phyloP scores from a whole-genome alignment of 495 filamentous ascomycete species.

The Copromyces sp. region DNA sequence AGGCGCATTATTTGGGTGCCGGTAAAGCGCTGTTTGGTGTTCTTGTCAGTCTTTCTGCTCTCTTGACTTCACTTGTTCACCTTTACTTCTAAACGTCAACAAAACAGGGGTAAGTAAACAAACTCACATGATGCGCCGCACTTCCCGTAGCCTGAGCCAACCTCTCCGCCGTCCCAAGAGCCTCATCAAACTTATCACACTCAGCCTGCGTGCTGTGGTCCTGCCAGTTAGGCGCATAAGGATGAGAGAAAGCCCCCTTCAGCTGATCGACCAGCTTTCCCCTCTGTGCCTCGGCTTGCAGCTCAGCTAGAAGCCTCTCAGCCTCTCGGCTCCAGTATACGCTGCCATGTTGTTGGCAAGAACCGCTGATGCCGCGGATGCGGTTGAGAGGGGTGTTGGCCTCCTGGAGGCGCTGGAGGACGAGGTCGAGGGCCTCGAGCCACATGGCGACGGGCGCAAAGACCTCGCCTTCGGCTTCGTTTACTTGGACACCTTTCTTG shows the following conservation, averaged over 20 bases:
- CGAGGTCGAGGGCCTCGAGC: slow-evolving; percentile 83
- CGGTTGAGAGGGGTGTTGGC: slow-evolving; percentile 67
- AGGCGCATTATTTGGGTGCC: slow-evolving; percentile 92
- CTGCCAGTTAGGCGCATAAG: slow-evolving; percentile 93
- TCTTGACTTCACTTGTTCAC: not conserved
- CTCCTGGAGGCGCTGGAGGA: slow-evolving; percentile 60
- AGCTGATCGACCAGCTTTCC: slow-evolving; percentile 55
- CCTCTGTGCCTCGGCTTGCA: slow-evolving; percentile 45
- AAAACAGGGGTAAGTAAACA: not conserved
- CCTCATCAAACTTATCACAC: slow-evolving; percentile 76
- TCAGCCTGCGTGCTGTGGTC: slow-evolving; percentile 87
- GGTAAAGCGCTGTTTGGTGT: slow-evolving; percentile 68
- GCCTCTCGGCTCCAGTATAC: slow-evolving; percentile 76
- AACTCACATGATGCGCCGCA: slow-evolving; percentile 80
- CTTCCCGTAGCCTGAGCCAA: slow-evolving; percentile 78
- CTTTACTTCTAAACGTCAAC: not conserved
- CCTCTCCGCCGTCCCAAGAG: slow-evolving; percentile 51
- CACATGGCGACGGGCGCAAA: slow-evolving; percentile 90
- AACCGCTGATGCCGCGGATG: slow-evolving; percentile 77
- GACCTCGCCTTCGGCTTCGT: slow-evolving; percentile 73
- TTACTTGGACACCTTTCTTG: slow-evolving; percentile 76
- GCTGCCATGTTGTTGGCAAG: slow-evolving; percentile 94
- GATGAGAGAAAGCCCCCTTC: slow-evolving; percentile 65
- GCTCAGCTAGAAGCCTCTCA: slow-evolving; percentile 48
- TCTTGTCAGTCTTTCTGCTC: slow-evolving; percentile 14